A percentile compares a stretch with the other conserved stretches of the same genome.
These are phyloP conservation scores for Trypanosoma caninum DNA, from an alignment of 208 protist genomes.

Conservation along the genomic window DNA sequence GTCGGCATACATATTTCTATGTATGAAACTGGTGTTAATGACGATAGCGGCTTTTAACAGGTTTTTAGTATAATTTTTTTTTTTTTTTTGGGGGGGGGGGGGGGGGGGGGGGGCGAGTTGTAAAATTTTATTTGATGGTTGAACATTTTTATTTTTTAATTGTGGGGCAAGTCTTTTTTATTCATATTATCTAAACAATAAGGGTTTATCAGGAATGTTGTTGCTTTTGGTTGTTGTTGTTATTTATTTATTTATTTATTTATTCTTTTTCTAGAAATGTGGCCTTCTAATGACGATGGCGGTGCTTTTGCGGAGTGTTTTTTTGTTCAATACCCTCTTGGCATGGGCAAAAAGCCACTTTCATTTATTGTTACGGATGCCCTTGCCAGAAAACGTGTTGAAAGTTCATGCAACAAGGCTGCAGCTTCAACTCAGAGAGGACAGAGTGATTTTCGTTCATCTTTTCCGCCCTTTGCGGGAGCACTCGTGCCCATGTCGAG, in stretches of 20 bases:
- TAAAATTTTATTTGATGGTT: no score
- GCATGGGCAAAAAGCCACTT: slow-evolving; percentile 32
- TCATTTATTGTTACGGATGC: slow-evolving; percentile 3
- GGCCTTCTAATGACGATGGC: slow-evolving; percentile 31
- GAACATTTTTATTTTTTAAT: no score
- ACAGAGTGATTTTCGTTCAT: not conserved
- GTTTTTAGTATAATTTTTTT: no score
- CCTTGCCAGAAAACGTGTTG: not conserved
- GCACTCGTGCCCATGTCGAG: not conserved
- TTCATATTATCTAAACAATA: no score
- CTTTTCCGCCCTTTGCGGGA: not conserved
- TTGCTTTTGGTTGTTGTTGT: slow-evolving; percentile 17
- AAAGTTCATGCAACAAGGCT: not conserved
- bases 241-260: slow-evolving; percentile 6
- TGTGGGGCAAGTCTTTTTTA: no score
- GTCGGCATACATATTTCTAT: no score
- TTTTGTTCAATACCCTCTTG: slow-evolving; percentile 61
- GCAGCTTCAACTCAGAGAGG: not conserved
- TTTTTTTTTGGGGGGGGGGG: no score
- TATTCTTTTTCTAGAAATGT: not conserved
- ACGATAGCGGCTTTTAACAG: no score
- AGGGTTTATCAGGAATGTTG: no score
- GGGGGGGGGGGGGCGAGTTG: no score
- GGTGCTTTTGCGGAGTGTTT: slow-evolving; percentile 63
- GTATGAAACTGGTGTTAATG: no score